Evolutionary conservation across 345 rosid species (phyloP), one percentile per base, ranked within the genome.

Genomic region (Citrus cavaleriei): DNA sequence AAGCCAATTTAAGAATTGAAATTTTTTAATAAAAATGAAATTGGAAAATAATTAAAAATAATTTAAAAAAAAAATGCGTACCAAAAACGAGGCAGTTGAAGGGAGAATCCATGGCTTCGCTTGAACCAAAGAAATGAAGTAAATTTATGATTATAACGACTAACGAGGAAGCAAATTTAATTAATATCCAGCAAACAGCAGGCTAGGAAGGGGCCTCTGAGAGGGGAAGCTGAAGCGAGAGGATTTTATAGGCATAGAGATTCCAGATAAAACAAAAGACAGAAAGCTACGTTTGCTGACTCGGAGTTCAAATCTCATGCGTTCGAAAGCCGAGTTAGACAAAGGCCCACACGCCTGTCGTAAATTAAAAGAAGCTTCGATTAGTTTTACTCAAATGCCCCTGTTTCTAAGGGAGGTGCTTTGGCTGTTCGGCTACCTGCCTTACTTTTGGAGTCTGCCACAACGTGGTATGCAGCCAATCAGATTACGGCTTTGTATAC

Each of bases 31-130:
- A 54, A 18, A 54, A 18, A 24, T 8, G 10, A 38, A 13, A 24
- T 7, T 37, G 71, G 14, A 16, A 40, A 10, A 30, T 6, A 25
- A 24, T 12, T 46, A 6, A 6, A 35, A 35, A 6, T 35, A 34
- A 5, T 5, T 1, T 32, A 4, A 0, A 0, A 5, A 46, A 42
- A 46, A 46, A 46, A 7, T 4, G 35, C 35, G 30, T 91, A 93
- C 98, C 99, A 27, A 95, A 93, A 62, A 93, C 64, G 86, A 95
- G 86, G 87, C 89, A 86, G 30, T 88, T 85, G 86, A 95, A 88
- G 37, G 96, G 88, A 71, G 91, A 89, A 70, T 78, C 81, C 86
- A 86, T 86, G 46, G 46, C 81, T 65, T 46, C 5, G 51, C 51
- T 46, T 46, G 74, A 34, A 76, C 37, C 61, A 68, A 34, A 78